A percentile compares a stretch with the other conserved stretches of the same genome.
Conservation (phyloP, 106 monocot species). For the Triglochin maritima region DNA sequence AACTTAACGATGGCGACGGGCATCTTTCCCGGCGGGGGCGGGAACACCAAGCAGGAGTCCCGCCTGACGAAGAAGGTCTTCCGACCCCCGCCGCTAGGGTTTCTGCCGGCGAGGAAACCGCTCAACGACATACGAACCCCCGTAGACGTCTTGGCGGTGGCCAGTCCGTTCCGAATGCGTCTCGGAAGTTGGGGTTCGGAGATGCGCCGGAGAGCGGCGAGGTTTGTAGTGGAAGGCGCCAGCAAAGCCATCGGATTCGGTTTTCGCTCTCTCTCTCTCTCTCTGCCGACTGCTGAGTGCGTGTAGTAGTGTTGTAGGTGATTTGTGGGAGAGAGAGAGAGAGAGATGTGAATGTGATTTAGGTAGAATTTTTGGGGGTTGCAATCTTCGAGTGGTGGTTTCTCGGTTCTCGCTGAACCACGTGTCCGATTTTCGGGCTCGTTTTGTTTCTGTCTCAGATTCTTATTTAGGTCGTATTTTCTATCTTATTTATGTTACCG, state of each 20-base stretch:
- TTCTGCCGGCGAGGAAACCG: background rate
- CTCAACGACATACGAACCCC: background rate
- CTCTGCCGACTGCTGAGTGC: background rate
- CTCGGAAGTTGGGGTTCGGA: background rate
- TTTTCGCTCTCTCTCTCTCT: background rate
- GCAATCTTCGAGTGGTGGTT: no score
- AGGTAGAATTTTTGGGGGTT: no score
- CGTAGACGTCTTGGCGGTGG: background rate
- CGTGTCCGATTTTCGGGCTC: no score
- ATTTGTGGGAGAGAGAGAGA: background rate
- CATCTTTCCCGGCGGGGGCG: slow-evolving; percentile 44
- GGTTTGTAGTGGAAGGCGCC: background rate
- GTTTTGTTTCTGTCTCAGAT: no score
- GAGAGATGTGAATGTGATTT: no score
- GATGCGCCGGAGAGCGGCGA: background rate
- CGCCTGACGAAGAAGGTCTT: slow-evolving; percentile 27
- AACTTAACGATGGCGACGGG: slow-evolving; percentile 64
- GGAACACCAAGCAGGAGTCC: slow-evolving; percentile 65
- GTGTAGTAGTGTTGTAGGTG: background rate
- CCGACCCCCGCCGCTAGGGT: background rate
- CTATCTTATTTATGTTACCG: no score
- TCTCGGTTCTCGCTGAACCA: no score
- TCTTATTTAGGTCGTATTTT: no score
- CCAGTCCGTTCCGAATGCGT: background rate
- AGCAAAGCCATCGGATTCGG: background rate